Evolutionary conservation across 208 protist genomes (phyloP).

Genomic region (Leishmania lainsoni): DNA sequence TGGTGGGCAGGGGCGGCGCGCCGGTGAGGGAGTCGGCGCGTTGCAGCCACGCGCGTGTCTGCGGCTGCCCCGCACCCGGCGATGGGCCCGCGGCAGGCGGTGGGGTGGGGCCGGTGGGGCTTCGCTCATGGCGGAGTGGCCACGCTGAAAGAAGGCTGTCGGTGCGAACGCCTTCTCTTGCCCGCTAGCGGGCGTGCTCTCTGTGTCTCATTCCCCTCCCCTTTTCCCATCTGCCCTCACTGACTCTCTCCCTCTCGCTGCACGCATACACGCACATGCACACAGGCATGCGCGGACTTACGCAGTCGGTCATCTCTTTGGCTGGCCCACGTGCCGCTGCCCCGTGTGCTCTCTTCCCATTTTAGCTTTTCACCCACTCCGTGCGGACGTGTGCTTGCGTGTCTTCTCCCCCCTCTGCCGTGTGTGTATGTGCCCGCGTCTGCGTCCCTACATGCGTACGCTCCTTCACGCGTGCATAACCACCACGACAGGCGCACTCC

Average conservation of each 20-base stretch:
- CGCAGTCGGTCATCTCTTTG: background rate
- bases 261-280: background rate
- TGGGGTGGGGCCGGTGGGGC: background rate
- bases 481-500: background rate
- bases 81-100: background rate
- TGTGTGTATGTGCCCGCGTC: slow-evolving; percentile 1
- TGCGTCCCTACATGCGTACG: background rate
- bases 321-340: background rate
- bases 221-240: background rate
- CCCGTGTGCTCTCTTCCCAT: background rate
- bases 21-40: background rate
- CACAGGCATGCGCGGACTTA: background rate
- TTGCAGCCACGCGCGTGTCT: background rate
- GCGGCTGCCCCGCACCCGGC: background rate
- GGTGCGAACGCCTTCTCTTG: background rate
- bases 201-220: background rate
- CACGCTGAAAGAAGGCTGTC: background rate
- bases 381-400: background rate
- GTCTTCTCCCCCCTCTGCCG: background rate
- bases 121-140: background rate
- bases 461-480: background rate
- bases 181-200: background rate
- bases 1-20: background rate
- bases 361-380: background rate
- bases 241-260: background rate